Percentiles rank a stretch among this genome's conserved stretches.
These are phyloP conservation scores for Penicillium waksmanii DNA, from an alignment of 495 filamentous ascomycete species.

Conservation along the genomic window DNA sequence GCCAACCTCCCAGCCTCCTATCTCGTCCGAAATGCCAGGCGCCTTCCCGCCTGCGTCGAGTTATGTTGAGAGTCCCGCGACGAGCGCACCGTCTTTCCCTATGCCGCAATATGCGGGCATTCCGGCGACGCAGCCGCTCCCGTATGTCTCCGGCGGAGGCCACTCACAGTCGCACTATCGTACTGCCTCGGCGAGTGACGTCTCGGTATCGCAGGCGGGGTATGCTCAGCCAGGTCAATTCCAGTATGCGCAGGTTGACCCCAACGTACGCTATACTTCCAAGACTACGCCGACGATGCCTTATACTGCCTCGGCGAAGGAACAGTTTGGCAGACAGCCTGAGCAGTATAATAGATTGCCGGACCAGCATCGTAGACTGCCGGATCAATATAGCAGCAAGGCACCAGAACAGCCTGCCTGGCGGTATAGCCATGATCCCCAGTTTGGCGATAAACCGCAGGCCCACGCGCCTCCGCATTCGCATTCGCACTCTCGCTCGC, in stretches of 20 bases:
- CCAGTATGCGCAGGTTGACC: conserved; percentile 50
- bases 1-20: conserved; percentile 36
- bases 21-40: conserved; percentile 39
- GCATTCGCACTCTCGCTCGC: conserved; percentile 6
- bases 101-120: conserved; percentile 34
- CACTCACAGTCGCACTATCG: conserved; percentile 35
- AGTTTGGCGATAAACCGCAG: conserved; percentile 20
- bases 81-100: conserved; percentile 26
- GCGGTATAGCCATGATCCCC: conserved; percentile 23
- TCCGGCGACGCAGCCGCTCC: conserved; percentile 15
- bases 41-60: conserved; percentile 38
- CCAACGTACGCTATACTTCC: conserved; percentile 48
- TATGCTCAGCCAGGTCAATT: conserved; percentile 42
- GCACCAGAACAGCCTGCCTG: too few relatives aligned
- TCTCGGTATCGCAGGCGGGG: conserved; percentile 16
- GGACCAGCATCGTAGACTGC: background rate
- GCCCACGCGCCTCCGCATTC: conserved; percentile 18
- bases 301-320: conserved; percentile 29
- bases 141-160: conserved; percentile 10
- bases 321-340: conserved; percentile 23
- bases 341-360: conserved; percentile 24
- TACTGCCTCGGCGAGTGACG: conserved; percentile 30
- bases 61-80: conserved; percentile 27
- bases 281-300: conserved; percentile 35
- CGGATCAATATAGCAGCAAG: background rate